Percentiles rank a stretch among this genome's conserved stretches.
Evolutionary conservation across 2,329 filamentous ascomycete genomes (phyloP).

Genomic region (Coniochaeta ligniaria): DNA sequence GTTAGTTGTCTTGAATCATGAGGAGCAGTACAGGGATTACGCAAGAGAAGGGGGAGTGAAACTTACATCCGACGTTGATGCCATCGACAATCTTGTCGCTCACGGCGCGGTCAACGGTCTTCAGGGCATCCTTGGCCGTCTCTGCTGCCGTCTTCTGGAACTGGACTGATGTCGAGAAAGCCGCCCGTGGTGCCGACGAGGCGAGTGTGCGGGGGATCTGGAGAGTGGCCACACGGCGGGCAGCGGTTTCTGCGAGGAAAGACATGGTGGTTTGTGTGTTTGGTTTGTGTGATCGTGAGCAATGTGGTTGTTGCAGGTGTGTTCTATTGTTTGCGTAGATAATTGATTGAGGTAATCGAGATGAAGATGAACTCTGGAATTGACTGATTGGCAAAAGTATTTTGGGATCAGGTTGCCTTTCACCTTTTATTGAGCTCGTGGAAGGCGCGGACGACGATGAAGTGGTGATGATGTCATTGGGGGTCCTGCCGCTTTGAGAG

Average conservation of each 20-base stretch:
- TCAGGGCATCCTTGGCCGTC: slow-evolving; percentile 50
- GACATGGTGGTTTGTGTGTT: slow-evolving; percentile 35
- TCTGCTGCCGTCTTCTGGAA: slow-evolving; percentile 44
- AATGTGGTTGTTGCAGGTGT: not conserved
- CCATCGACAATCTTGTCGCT: slow-evolving; percentile 55
- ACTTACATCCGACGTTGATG: slow-evolving; percentile 51
- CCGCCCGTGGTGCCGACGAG: slow-evolving; percentile 26
- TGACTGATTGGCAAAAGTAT: not conserved
- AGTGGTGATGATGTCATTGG: slow-evolving; percentile 3
- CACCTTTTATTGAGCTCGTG: not conserved
- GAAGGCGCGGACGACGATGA: not conserved
- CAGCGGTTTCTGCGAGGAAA: slow-evolving; percentile 39
- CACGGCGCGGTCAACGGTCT: slow-evolving; percentile 52
- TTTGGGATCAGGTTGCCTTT: not conserved
- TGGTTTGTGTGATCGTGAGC: not conserved
- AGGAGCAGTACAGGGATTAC: not conserved
- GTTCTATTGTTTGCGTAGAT: not conserved
- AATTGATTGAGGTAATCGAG: not conserved
- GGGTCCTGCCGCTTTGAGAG: not conserved
- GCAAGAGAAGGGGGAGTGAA: not conserved
- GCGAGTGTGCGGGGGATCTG: slow-evolving; percentile 29
- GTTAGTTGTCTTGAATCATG: not conserved
- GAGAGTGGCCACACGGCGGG: slow-evolving; percentile 33
- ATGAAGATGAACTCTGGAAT: not conserved
- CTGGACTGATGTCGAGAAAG: slow-evolving; percentile 41